A percentile compares a stretch with the other conserved stretches of the same genome.
phyloP scores from a whole-genome alignment of 371 early-diverging fungal genomes.

The Apophysomyces ossiformis region DNA sequence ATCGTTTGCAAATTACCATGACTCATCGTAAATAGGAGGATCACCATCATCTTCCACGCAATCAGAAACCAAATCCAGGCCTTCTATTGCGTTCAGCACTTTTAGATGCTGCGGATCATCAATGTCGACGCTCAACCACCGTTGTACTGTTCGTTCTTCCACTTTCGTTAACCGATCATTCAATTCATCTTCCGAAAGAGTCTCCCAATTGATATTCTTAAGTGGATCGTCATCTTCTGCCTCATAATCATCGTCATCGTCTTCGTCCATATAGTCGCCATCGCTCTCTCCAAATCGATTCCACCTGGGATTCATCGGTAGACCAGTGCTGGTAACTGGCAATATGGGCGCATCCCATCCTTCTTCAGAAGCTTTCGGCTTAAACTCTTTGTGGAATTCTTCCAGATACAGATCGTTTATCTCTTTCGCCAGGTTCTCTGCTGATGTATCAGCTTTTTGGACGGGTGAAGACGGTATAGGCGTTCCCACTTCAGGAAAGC shows the following conservation, averaged over 20 bases:
- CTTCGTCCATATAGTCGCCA: neutral
- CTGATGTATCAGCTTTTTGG: constrained; percentile 18
- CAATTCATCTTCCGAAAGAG: constrained; percentile 44
- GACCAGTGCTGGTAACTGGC: neutral
- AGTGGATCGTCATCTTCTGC: constrained; percentile 34
- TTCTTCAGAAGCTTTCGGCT: constrained; percentile 9
- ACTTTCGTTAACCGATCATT: constrained; percentile 33
- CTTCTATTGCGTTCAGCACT: constrained; percentile 23
- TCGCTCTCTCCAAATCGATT: constrained; percentile 1
- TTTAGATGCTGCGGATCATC: constrained; percentile 45
- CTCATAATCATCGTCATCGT: constrained; percentile 30
- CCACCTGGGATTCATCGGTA: neutral
- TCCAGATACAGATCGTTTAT: constrained; percentile 38
- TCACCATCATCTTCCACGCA: constrained; percentile 1
- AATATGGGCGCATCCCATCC: constrained; percentile 40
- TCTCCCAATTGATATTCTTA: constrained; percentile 42
- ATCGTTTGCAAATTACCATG: neutral
- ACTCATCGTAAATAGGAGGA: neutral
- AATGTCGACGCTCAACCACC: constrained; percentile 43
- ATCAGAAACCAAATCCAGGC: neutral
- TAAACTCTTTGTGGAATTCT: constrained; percentile 34
- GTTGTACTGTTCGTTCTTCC: constrained; percentile 37
- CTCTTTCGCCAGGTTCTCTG: constrained; percentile 20
- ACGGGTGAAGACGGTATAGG: constrained; percentile 20
- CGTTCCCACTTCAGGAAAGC: neutral